Evolutionary conservation across 805 yeast species (phyloP), one percentile per base, ranked within the genome.

Genomic region (Dipodascus albidus): DNA sequence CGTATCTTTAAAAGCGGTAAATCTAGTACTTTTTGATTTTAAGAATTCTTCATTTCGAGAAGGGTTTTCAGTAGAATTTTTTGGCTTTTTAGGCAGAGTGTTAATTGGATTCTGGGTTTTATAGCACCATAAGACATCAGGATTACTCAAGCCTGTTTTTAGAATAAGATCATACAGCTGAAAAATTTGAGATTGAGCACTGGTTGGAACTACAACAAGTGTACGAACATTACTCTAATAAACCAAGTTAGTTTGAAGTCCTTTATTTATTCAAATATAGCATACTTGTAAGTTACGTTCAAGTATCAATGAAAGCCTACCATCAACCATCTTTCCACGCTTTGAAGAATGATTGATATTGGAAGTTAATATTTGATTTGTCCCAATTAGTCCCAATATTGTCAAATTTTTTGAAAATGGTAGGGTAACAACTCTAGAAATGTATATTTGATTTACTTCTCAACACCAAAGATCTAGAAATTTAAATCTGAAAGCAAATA

Each of bases 1-100:
- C 1, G 98, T 88, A 67, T 93, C 99, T 68, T 93, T 93, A 71
- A 93, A 93, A 74, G 90, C 93, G 31, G 87, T 95, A 62, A 93
- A 93, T 69, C 98, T 80, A 61, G 93, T 90, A 67, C 87, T 87
- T 71, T 93, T 97, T 64, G 90, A 84, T 22, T 96, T 84, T 59
- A 93, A 85, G 68, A 93, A 93, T n/a, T 96, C 85, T 72, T 93
- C 99, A 63, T 93, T 93, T 1, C 99, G 99, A 68, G 20, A 11
- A 38, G 44, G 14, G 6, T 4, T 4, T 38, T 38, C 44, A 38
- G 44, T 38, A 6, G 44, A 38, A 19, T 38, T 38, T 19, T 38
- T 38, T 14, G 4, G 44, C 15, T 17, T 38, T 17, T 38, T 38
- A 3, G 20, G 17, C 20, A 38, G 6, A n/a, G 15, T 4, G 6